Conservation (phyloP, 2,329 filamentous ascomycete species). For the Apiospora koreana region DNA sequence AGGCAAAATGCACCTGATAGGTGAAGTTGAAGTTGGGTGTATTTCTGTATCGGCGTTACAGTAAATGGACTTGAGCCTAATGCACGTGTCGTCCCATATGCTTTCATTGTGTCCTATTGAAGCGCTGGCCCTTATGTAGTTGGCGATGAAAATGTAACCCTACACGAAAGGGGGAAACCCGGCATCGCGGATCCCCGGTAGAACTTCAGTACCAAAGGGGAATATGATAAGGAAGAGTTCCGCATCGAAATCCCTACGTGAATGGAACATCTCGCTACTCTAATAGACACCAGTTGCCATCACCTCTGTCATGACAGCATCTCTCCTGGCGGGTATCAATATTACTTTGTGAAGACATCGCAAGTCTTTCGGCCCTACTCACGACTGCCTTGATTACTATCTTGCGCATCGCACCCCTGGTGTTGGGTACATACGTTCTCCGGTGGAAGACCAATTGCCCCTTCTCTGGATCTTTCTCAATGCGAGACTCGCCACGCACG, state of each 20-base stretch:
- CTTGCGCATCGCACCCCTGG: background rate
- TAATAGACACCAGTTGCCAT: background rate
- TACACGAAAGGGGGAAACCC: background rate
- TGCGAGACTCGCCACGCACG: background rate
- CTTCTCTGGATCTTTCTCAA: background rate
- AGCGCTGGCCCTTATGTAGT: background rate
- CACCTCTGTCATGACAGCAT: background rate
- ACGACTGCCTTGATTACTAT: background rate
- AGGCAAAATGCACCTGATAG: background rate
- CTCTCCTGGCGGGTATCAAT: background rate
- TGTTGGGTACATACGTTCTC: background rate
- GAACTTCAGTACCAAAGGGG: too few species aligned
- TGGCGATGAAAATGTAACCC: background rate
- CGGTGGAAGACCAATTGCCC: background rate
- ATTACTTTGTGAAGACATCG: background rate
- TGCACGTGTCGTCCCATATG: background rate
- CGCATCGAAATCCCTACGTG: background rate
- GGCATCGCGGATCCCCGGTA: background rate
- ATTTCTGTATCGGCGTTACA: background rate
- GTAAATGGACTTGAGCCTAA: background rate
- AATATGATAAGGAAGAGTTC: background rate
- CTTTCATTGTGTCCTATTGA: background rate
- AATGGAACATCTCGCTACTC: background rate
- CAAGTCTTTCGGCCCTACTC: background rate
- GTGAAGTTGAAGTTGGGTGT: background rate